phyloP scores from a whole-genome alignment of 129 eudicot genomes.

The Solidago caesia region DNA sequence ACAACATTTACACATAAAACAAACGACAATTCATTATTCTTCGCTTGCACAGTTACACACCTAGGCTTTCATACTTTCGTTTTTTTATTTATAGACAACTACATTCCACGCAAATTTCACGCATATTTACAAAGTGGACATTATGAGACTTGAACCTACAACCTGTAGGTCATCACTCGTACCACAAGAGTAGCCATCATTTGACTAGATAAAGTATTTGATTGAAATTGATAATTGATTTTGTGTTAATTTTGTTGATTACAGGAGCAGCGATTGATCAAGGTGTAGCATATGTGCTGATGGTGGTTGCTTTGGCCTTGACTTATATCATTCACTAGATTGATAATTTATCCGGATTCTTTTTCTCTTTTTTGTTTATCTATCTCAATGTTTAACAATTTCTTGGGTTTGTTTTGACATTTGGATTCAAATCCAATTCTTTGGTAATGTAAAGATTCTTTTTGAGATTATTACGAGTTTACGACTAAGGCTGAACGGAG shows the following conservation, averaged over 20 bases:
- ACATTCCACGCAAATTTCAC: too few species aligned
- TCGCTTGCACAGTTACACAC: too few species aligned
- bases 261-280: constrained; percentile 72
- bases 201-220: background rate
- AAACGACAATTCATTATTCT: too few species aligned
- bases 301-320: constrained; percentile 83
- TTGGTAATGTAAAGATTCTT: constrained; percentile 32
- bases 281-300: constrained; percentile 73
- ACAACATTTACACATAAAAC: too few species aligned
- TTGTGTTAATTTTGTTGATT: constrained; percentile 8
- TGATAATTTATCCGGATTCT: constrained; percentile 6
- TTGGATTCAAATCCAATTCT: constrained; percentile 21
- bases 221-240: constrained; percentile 8
- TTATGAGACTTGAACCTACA: too few species aligned
- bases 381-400: constrained; percentile 13
- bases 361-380: background rate
- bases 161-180: too few species aligned
- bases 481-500: too few species aligned
- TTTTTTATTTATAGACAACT: too few species aligned
- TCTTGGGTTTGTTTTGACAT: constrained; percentile 32
- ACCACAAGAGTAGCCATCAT: too few species aligned
- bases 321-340: constrained; percentile 74
- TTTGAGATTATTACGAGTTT: constrained; percentile 7
- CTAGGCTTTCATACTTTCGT: too few species aligned
- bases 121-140: too few species aligned